Percentiles rank a stretch among this genome's conserved stretches.
phyloP scores from a whole-genome alignment of 176 grass and related monocot genomes.

The Saccharum officinarum region DNA sequence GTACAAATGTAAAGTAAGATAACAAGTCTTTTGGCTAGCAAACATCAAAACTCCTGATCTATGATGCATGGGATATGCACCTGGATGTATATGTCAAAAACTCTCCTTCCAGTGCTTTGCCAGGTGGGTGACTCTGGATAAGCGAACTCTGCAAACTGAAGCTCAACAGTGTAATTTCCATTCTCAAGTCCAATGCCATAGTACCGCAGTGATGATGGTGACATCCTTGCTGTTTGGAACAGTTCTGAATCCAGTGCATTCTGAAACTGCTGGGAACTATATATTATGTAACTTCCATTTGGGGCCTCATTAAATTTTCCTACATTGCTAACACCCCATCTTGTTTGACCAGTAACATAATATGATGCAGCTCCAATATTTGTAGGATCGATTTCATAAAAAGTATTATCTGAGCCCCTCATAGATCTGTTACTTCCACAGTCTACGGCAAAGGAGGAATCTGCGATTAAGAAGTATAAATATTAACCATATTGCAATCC shows the following conservation, averaged over 20 bases:
- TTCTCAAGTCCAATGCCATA: constrained; percentile 22
- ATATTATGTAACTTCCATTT: constrained; percentile 13
- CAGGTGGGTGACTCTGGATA: constrained; percentile 44
- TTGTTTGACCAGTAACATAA: constrained; percentile 21
- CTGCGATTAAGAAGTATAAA: constrained; percentile 29
- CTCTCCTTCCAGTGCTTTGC: constrained; percentile 69
- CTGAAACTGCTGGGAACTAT: constrained; percentile 12
- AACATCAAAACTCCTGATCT: not conserved
- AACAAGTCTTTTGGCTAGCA: not conserved
- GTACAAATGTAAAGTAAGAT: constrained; percentile 35
- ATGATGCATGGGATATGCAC: constrained; percentile 33
- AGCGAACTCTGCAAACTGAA: constrained; percentile 20
- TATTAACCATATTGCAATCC: not conserved
- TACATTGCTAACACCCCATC: constrained; percentile 15
- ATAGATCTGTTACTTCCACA: constrained; percentile 57
- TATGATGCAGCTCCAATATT: constrained; percentile 15
- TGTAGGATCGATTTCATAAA: constrained; percentile 33
- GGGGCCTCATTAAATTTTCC: constrained; percentile 15
- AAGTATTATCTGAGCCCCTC: constrained; percentile 46
- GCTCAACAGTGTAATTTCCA: constrained; percentile 18
- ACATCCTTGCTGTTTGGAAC: constrained; percentile 26
- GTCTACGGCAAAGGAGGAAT: constrained; percentile 73
- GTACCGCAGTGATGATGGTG: constrained; percentile 7
- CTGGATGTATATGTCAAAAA: constrained; percentile 93
- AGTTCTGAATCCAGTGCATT: constrained; percentile 15